A percentile compares a stretch with the other conserved stretches of the same genome.
These are phyloP conservation scores for Albophoma yamanashiensis DNA, from an alignment of 2,329 filamentous ascomycete genomes.

Conservation along the genomic window DNA sequence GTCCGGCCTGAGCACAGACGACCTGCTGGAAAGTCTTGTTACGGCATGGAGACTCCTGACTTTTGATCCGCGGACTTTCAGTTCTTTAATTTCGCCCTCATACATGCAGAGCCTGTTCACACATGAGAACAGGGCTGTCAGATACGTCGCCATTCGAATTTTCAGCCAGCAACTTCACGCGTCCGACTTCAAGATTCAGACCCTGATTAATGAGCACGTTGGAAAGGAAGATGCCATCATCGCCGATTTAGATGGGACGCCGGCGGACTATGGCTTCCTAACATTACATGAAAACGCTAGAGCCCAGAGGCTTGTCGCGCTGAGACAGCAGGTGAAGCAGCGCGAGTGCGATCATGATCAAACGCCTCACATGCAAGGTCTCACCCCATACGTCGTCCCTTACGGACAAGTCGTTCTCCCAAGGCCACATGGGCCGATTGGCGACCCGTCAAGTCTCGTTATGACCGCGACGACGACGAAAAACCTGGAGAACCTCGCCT, in stretches of 20 bases:
- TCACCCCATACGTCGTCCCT: conserved; percentile 52
- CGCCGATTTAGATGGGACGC: conserved; percentile 64
- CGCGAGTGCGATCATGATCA: conserved; percentile 4
- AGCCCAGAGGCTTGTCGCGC: conserved; percentile 31
- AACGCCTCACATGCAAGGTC: conserved; percentile 19
- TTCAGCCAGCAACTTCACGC: conserved; percentile 71
- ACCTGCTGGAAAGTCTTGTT: conserved; percentile 19
- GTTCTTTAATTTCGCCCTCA: conserved; percentile 50
- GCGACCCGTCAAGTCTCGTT: conserved; percentile 43
- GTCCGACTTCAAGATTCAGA: conserved; percentile 67
- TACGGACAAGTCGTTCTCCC: conserved; percentile 61
- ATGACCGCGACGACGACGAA: conserved; percentile 59
- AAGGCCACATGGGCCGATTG: conserved; percentile 39
- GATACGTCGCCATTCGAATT: conserved; percentile 73
- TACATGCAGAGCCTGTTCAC: conserved; percentile 60
- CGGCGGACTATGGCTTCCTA: conserved; percentile 69
- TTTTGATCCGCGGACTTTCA: conserved; percentile 62
- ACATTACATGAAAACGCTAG: conserved; percentile 47
- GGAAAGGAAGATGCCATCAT: conserved; percentile 48
- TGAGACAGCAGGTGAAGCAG: conserved; percentile 27
- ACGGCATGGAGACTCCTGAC: conserved; percentile 68
- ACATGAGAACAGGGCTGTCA: conserved; percentile 47
- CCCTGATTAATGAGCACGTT: conserved; percentile 57
- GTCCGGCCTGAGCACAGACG: conserved; percentile 9
- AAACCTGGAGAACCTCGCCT: conserved; percentile 63